phyloP scores from a whole-genome alignment of 2,329 filamentous ascomycete species.

The Paracoccidioides lutzii region DNA sequence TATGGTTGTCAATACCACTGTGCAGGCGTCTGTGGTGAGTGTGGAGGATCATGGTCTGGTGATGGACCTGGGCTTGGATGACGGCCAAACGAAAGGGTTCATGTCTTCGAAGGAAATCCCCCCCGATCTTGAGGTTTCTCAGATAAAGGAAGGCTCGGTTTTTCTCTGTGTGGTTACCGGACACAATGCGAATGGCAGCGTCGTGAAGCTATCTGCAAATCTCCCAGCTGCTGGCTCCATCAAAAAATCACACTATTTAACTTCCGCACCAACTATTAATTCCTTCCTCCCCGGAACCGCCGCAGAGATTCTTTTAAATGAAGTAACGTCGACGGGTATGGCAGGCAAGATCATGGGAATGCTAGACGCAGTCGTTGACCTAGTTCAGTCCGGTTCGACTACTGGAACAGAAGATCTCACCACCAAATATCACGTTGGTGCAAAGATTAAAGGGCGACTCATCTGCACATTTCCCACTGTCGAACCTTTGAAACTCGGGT shows the following conservation, averaged over 20 bases:
- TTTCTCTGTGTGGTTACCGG: slow-evolving; percentile 71
- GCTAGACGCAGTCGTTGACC: slow-evolving; percentile 78
- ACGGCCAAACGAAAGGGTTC: slow-evolving; percentile 57
- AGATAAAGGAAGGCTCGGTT: slow-evolving; percentile 69
- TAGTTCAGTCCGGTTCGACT: slow-evolving; percentile 73
- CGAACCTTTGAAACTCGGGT: slow-evolving; percentile 69
- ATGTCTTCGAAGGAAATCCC: slow-evolving; percentile 74
- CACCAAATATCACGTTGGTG: slow-evolving; percentile 67
- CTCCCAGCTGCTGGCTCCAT: slow-evolving; percentile 55
- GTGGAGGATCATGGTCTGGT: slow-evolving; percentile 93
- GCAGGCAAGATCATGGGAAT: slow-evolving; percentile 84
- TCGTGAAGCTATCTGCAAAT: slow-evolving; percentile 72
- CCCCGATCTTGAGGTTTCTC: slow-evolving; percentile 47
- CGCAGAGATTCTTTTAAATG: slow-evolving; percentile 70
- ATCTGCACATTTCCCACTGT: slow-evolving; percentile 75
- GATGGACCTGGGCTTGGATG: slow-evolving; percentile 75
- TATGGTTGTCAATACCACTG: slow-evolving; percentile 58
- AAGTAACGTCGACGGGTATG: slow-evolving; percentile 61
- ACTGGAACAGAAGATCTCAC: slow-evolving; percentile 57
- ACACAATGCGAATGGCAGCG: slow-evolving; percentile 63
- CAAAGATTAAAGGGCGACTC: slow-evolving; percentile 72
- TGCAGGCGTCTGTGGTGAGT: slow-evolving; percentile 80
- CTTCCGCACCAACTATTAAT: slow-evolving; percentile 73
- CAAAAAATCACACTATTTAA: slow-evolving; percentile 52
- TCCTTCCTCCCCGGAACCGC: slow-evolving; percentile 85